phyloP scores from a whole-genome alignment of 345 rosid genomes.

The Salix brachista region DNA sequence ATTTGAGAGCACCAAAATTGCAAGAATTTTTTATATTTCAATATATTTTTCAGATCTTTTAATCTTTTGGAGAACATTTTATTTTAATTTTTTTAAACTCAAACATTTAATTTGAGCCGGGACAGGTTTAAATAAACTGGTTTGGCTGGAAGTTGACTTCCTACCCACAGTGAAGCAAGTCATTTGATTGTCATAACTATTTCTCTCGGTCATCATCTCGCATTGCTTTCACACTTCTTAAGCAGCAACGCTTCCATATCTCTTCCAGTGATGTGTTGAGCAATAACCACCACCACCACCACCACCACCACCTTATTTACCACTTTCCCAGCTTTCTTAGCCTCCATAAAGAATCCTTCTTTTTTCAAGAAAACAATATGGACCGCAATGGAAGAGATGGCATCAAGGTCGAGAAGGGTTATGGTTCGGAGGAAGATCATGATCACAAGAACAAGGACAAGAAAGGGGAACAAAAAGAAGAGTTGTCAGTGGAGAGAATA shows the following conservation, averaged over 20 bases:
- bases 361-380: neutral
- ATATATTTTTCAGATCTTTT: no score
- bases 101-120: no score
- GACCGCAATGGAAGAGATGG: neutral
- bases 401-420: neutral
- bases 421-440: neutral
- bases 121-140: no score
- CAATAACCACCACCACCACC: no score
- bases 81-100: no score
- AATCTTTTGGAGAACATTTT: no score
- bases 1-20: no score
- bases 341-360: neutral
- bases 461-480: neutral
- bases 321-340: neutral
- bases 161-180: no score
- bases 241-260: neutral
- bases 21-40: no score
- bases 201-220: neutral
- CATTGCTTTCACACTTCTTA: neutral
- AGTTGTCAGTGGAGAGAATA: constrained; percentile 7
- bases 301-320: no score
- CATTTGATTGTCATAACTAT: neutral
- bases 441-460: neutral
- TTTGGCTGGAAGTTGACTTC: no score
- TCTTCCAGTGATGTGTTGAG: neutral